Conservation (phyloP, 2,329 filamentous ascomycete genomes). For the Cladosporium phlei region DNA sequence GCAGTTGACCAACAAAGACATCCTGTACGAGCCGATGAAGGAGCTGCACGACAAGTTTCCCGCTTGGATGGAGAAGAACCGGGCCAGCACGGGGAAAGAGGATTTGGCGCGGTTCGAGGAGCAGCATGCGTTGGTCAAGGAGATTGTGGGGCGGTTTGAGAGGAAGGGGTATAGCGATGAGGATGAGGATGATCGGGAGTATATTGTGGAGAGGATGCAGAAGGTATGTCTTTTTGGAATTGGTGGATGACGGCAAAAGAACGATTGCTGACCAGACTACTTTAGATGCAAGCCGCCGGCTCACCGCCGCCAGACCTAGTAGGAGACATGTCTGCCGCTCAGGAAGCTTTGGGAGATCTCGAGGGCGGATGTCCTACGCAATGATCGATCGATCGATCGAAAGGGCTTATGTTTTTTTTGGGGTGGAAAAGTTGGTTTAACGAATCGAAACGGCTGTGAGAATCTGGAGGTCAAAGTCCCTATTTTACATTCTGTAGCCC, state of each 20-base stretch:
- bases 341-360: slow-evolving; percentile 58
- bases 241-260: background rate
- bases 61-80: slow-evolving; percentile 78
- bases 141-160: slow-evolving; percentile 89
- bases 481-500: slow-evolving; percentile 13
- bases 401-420: background rate
- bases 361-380: slow-evolving; percentile 60
- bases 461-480: background rate
- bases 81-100: slow-evolving; percentile 62
- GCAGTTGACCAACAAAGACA: slow-evolving; percentile 96
- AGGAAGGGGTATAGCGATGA: slow-evolving; percentile 74
- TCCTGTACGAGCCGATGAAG: slow-evolving; percentile 98
- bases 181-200: slow-evolving; percentile 76
- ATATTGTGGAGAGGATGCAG: slow-evolving; percentile 96
- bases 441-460: background rate
- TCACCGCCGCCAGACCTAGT: slow-evolving; percentile 87
- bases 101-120: slow-evolving; percentile 76
- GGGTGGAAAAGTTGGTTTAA: too few species aligned
- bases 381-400: slow-evolving; percentile 30
- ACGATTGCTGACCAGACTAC: too few species aligned
- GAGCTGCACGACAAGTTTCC: slow-evolving; percentile 92
- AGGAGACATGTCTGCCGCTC: slow-evolving; percentile 79
- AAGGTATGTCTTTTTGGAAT: slow-evolving; percentile 57
- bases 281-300: slow-evolving; percentile 96
- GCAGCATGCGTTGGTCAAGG: slow-evolving; percentile 71